Conservation (phyloP, 75 land plant genomes). For the Selaginella moellendorffii region DNA sequence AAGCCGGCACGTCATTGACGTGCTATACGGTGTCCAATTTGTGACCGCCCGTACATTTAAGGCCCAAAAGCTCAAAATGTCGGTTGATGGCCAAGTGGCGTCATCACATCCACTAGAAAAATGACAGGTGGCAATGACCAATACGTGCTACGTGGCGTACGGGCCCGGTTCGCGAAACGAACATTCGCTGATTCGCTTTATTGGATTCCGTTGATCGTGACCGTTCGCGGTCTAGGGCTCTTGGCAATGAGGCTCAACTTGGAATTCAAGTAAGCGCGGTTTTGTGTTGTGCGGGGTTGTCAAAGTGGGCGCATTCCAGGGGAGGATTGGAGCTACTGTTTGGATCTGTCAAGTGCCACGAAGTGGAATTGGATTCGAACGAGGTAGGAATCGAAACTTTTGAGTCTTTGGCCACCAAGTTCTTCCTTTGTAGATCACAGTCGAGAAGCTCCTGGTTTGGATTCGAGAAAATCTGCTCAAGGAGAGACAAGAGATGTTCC, state of each 20-base stretch:
- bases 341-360: slow-evolving; percentile 59
- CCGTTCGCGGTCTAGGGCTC: too few relatives aligned
- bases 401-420: neutral
- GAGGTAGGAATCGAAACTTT: neutral
- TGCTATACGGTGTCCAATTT: too few relatives aligned
- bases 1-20: too few relatives aligned
- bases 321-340: slow-evolving; percentile 91
- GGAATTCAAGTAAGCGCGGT: slow-evolving; percentile 19
- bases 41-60: too few relatives aligned
- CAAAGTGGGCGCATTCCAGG: slow-evolving; percentile 21
- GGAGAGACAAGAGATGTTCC: slow-evolving; percentile 93
- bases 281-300: neutral
- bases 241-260: slow-evolving; percentile 19
- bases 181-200: too few relatives aligned
- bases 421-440: slow-evolving; percentile 33
- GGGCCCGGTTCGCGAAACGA: too few relatives aligned
- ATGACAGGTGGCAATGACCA: too few relatives aligned
- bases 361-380: slow-evolving; percentile 32
- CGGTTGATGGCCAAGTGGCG: too few relatives aligned
- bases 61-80: too few relatives aligned
- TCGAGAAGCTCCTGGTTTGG: slow-evolving; percentile 68
- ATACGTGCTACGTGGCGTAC: too few relatives aligned
- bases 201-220: too few relatives aligned
- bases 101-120: too few relatives aligned
- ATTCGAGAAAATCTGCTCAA: slow-evolving; percentile 60